These are phyloP conservation scores for Chrysochromulina tobinii DNA, from an alignment of 78 protist genomes.

Conservation along the genomic window DNA sequence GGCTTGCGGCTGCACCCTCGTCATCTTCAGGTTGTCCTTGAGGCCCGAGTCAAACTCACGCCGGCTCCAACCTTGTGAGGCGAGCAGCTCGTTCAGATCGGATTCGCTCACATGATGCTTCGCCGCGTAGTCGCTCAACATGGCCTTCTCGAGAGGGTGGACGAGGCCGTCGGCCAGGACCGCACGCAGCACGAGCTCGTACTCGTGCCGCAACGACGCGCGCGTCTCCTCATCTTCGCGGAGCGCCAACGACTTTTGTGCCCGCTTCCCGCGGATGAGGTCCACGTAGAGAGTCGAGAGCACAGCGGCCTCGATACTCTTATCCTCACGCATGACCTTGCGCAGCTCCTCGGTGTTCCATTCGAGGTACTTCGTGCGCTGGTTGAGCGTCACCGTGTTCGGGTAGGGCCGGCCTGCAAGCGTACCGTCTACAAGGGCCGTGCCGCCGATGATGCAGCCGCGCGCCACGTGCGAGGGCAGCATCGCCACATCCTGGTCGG, in stretches of 20 bases:
- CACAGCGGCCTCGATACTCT: constrained; percentile 7
- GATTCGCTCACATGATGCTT: too few species aligned
- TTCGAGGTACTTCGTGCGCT: not conserved
- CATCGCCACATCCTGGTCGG: not conserved
- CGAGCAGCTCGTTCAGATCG: too few species aligned
- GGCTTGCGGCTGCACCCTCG: too few species aligned
- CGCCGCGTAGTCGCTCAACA: not conserved
- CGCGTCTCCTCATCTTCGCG: not conserved
- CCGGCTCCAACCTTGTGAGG: too few species aligned
- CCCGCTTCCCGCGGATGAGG: not conserved
- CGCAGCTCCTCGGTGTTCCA: constrained; percentile 2
- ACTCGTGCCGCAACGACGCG: not conserved
- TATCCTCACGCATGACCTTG: not conserved
- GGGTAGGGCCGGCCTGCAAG: not conserved
- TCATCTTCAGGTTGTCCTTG: too few species aligned
- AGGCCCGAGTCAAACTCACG: too few species aligned
- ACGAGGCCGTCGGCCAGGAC: not conserved
- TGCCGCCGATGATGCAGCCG: constrained; percentile 32
- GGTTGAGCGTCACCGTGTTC: not conserved
- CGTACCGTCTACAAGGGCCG: constrained; percentile 14
- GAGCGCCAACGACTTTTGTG: not conserved
- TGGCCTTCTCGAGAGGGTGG: not conserved
- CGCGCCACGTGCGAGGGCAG: not conserved
- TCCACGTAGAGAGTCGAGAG: not conserved
- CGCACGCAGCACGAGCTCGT: not conserved